Conservation (phyloP, 257 asterid species). For the Nicotiana sylvestris region DNA sequence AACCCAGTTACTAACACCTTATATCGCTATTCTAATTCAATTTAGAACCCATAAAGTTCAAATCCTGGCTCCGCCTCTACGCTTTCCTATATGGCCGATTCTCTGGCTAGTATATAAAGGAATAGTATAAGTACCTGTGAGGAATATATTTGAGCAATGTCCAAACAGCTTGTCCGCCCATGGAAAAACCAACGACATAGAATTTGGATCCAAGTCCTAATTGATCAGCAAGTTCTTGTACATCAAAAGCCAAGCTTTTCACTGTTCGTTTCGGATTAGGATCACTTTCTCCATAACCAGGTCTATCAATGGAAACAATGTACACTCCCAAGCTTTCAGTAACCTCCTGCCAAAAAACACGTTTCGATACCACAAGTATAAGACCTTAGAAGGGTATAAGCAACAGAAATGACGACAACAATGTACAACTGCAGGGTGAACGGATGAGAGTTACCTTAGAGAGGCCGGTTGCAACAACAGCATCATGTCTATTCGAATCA, state of each 20-base stretch:
- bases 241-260: constrained; percentile 59
- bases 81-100: not conserved
- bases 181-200: constrained; percentile 65
- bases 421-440: not conserved
- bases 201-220: constrained; percentile 75
- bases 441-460: constrained; percentile 41
- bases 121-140: constrained; percentile 50
- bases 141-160: constrained; percentile 87
- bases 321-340: constrained; percentile 57
- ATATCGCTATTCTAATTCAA: too few species aligned
- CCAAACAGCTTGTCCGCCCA: constrained; percentile 91
- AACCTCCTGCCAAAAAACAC: constrained; percentile 38
- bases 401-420: not conserved
- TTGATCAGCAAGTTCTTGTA: constrained; percentile 84
- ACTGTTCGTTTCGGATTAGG: constrained; percentile 62
- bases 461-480: constrained; percentile 32
- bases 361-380: not conserved
- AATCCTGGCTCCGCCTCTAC: too few species aligned
- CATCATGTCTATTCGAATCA: constrained; percentile 47
- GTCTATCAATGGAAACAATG: constrained; percentile 76
- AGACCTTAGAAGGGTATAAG: not conserved
- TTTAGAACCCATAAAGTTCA: too few species aligned
- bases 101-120: not conserved
- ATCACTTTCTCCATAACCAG: constrained; percentile 97
- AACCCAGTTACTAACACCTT: too few species aligned